Evolutionary conservation across 768 basidiomycete genomes (phyloP).

Genomic region (Panaeolus cyanescens): DNA sequence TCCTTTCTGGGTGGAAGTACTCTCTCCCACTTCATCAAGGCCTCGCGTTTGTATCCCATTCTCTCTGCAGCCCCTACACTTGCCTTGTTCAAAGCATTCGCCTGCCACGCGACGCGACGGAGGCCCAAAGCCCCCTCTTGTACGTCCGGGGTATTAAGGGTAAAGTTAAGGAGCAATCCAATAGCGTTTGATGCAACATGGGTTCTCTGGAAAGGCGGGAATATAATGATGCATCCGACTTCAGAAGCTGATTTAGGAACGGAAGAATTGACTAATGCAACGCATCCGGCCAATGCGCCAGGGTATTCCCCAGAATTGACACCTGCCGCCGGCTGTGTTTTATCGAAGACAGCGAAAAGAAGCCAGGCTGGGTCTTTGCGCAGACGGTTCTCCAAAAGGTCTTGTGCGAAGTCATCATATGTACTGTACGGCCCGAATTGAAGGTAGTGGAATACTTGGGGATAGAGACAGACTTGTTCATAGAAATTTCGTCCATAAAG

Average conservation of each 20-base stretch:
- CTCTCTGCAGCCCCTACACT: conserved; percentile 55
- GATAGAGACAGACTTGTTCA: conserved; percentile 30
- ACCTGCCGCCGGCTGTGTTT: conserved; percentile 30
- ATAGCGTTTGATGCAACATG: conserved; percentile 60
- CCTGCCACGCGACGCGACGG: conserved; percentile 64
- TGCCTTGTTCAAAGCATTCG: conserved; percentile 46
- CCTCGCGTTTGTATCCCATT: conserved; percentile 63
- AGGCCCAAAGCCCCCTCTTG: conserved; percentile 47
- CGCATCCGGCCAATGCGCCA: conserved; percentile 49
- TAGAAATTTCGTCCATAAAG: conserved; percentile 45
- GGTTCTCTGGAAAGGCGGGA: conserved; percentile 62
- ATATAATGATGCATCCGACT: conserved; percentile 54
- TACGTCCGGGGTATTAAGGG: conserved; percentile 38
- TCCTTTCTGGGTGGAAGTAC: conserved; percentile 42
- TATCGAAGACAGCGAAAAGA: conserved; percentile 58
- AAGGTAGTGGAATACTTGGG: conserved; percentile 47
- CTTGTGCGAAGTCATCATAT: conserved; percentile 33
- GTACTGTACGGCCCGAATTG: conserved; percentile 51
- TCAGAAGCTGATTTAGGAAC: conserved; percentile 47
- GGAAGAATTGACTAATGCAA: conserved; percentile 51
- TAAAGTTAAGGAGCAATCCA: conserved; percentile 50
- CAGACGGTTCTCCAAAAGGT: conserved; percentile 37
- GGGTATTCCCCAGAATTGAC: conserved; percentile 9
- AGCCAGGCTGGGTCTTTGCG: conserved; percentile 32
- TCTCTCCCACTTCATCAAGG: conserved; percentile 53